These are phyloP conservation scores for Fusarium lateritium DNA, from an alignment of 2,329 filamentous ascomycete species.

Conservation along the genomic window DNA sequence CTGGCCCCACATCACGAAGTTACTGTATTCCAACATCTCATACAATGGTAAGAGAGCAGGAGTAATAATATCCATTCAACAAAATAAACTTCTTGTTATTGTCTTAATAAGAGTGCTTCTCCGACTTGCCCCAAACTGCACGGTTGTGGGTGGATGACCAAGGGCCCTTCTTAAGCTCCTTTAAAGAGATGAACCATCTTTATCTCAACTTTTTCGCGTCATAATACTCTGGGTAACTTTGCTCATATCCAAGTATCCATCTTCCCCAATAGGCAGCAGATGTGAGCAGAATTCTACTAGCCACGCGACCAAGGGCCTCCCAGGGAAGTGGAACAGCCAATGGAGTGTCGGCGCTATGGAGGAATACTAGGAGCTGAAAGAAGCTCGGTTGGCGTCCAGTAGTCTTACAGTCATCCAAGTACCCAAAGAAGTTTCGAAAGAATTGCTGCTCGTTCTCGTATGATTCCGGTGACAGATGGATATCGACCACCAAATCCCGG, in stretches of 20 bases:
- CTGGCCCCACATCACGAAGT: no score
- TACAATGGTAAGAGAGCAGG: no score
- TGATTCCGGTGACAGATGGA: constrained; percentile 10
- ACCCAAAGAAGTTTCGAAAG: constrained; percentile 17
- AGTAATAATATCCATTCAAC: no score
- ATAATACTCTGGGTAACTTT: constrained; percentile 10
- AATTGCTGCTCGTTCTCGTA: constrained; percentile 16
- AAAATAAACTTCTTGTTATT: no score
- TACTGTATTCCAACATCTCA: no score
- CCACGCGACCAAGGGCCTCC: constrained; percentile 7
- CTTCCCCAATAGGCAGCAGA: constrained; percentile 8
- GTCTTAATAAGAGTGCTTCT: no score
- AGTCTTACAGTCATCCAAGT: constrained; percentile 14
- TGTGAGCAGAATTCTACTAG: constrained; percentile 5
- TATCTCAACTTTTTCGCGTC: constrained; percentile 1
- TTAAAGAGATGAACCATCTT: no score
- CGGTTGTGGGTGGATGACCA: no score
- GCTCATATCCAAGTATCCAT: constrained; percentile 5
- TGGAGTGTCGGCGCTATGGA: constrained; percentile 14
- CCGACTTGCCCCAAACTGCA: no score
- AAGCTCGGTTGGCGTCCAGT: constrained; percentile 10
- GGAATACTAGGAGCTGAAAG: constrained; percentile 16
- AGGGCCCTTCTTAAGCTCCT: no score
- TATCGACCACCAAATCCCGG: constrained; percentile 6
- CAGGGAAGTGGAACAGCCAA: constrained; percentile 3